Conservation (phyloP, 345 rosid genomes). For the Clarkia xantiana region DNA sequence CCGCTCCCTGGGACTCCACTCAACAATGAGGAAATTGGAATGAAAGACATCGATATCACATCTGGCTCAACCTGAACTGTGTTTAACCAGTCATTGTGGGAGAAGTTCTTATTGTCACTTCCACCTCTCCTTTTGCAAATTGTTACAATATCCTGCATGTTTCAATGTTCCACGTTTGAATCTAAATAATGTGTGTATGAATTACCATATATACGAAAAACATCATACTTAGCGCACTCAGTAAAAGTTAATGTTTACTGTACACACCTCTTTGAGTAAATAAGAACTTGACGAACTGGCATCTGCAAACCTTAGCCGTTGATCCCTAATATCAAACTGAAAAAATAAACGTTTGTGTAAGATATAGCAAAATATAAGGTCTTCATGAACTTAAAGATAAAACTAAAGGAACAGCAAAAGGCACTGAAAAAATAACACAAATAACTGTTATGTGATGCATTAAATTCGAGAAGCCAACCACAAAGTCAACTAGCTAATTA, state of each 20-base stretch:
- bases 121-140: constrained; percentile 93
- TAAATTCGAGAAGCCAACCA: neutral
- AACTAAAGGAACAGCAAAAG: too few relatives aligned
- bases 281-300: constrained; percentile 63
- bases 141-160: constrained; percentile 50
- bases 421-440: too few relatives aligned
- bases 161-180: neutral
- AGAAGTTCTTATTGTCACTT: constrained; percentile 36
- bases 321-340: constrained; percentile 75
- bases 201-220: neutral
- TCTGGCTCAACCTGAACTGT: constrained; percentile 87
- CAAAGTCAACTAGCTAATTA: constrained; percentile 1
- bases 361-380: too few relatives aligned
- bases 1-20: constrained; percentile 92
- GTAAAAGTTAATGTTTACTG: neutral
- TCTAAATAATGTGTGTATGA: too few relatives aligned
- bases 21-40: constrained; percentile 81
- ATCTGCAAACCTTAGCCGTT: constrained; percentile 60
- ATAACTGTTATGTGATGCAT: too few relatives aligned
- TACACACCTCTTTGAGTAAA: constrained; percentile 67
- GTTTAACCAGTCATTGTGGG: constrained; percentile 78
- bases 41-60: constrained; percentile 78
- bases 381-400: too few relatives aligned
- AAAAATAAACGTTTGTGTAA: constrained; percentile 1
- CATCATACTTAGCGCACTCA: neutral